phyloP scores from a whole-genome alignment of 2,329 filamentous ascomycete genomes.

The Botrytis pseudocinerea region DNA sequence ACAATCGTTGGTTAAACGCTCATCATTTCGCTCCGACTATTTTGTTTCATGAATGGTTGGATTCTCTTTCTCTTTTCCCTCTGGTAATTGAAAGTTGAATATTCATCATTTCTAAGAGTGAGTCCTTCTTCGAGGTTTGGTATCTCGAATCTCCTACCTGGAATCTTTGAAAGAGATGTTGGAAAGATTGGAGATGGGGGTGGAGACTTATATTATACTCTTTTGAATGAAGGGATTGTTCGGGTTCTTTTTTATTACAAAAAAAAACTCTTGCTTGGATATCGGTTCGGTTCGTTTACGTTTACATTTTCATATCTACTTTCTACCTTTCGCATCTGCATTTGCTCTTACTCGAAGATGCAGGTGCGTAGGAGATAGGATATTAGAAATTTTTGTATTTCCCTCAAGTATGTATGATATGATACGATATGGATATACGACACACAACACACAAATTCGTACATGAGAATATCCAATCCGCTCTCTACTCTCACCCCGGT shows the following conservation, averaged over 20 bases:
- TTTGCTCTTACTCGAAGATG: not conserved
- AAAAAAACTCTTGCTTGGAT: too few species aligned
- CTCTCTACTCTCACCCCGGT: too few species aligned
- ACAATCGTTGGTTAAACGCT: too few species aligned
- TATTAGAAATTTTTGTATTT: not conserved
- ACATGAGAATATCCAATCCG: too few species aligned
- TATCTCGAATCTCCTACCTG: not conserved
- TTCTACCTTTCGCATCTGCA: not conserved
- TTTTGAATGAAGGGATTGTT: too few species aligned
- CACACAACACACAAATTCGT: not conserved
- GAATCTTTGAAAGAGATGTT: not conserved
- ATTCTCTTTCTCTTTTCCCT: not conserved
- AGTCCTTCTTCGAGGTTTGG: not conserved
- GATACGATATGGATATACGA: too few species aligned
- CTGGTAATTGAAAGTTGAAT: too few species aligned
- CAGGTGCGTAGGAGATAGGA: too few species aligned
- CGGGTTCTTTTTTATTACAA: too few species aligned
- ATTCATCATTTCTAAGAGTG: not conserved
- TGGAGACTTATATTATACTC: not conserved
- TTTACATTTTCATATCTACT: not conserved
- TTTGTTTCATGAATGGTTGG: not conserved
- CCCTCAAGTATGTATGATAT: too few species aligned
- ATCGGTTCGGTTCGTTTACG: too few species aligned
- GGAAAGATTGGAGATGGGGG: accelerated
- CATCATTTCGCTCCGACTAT: not conserved